Conservation (phyloP, 2,329 filamentous ascomycete species). For the Calcarisporium arbuscula region DNA sequence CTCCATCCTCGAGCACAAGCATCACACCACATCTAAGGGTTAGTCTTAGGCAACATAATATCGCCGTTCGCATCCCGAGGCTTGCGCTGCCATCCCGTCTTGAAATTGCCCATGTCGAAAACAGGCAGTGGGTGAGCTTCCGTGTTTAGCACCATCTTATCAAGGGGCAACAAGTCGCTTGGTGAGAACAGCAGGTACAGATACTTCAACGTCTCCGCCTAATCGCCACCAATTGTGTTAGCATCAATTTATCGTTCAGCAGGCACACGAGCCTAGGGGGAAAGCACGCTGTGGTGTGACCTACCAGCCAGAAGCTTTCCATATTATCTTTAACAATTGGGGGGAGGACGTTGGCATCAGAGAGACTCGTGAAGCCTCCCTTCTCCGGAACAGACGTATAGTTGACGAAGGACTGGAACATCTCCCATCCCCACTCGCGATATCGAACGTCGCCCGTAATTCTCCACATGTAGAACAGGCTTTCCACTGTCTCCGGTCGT, state of each 20-base stretch:
- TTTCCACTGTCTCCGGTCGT: conserved; percentile 93
- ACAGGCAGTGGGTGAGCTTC: conserved; percentile 87
- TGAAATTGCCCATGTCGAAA: conserved; percentile 76
- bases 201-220: conserved; percentile 97
- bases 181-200: conserved; percentile 92
- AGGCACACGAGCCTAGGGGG: not conserved
- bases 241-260: too few relatives aligned
- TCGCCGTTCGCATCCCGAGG: conserved; percentile 44
- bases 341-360: conserved; percentile 67
- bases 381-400: conserved; percentile 74
- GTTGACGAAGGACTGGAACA: conserved; percentile 88
- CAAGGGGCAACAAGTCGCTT: conserved; percentile 73
- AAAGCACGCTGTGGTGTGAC: conserved; percentile 22
- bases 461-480: conserved; percentile 96
- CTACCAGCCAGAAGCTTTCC: conserved; percentile 97
- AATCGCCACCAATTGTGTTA: too few relatives aligned
- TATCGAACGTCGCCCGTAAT: conserved; percentile 89
- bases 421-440: conserved; percentile 96
- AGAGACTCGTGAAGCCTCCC: conserved; percentile 76
- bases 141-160: conserved; percentile 88
- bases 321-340: conserved; percentile 76
- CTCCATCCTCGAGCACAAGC: too few relatives aligned
- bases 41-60: too few relatives aligned
- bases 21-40: too few relatives aligned
- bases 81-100: conserved; percentile 77